phyloP scores from a whole-genome alignment of 768 basidiomycete genomes.

The Lactarius indigo region DNA sequence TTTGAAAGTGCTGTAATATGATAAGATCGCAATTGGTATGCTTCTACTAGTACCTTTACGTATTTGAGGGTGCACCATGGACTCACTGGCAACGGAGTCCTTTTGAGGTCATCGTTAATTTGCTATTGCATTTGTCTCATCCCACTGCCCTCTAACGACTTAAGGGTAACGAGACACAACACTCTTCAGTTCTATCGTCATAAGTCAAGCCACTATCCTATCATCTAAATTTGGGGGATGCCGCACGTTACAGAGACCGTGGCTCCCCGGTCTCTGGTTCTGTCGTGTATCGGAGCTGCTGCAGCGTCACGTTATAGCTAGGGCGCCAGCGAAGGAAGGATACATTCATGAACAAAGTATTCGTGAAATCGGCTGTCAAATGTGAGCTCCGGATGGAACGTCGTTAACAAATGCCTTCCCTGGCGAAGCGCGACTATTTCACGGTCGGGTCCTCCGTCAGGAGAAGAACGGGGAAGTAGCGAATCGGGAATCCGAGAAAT shows the following conservation, averaged over 20 bases:
- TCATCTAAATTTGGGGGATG: too few species aligned
- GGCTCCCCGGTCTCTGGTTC: background rate
- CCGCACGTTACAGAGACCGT: background rate
- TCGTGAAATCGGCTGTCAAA: conserved; percentile 87
- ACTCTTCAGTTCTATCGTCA: background rate
- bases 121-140: background rate
- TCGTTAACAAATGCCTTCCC: conserved; percentile 80
- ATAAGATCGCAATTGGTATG: too few species aligned
- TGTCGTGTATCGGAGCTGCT: background rate
- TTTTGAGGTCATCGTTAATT: background rate
- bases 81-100: background rate
- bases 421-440: conserved; percentile 83
- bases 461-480: conserved; percentile 42
- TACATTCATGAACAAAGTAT: conserved; percentile 79
- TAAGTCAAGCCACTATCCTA: background rate
- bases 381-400: conserved; percentile 93
- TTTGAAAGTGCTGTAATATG: background rate
- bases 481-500: conserved; percentile 64
- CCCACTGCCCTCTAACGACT: background rate
- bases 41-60: background rate
- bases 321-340: conserved; percentile 36
- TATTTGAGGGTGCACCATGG: background rate
- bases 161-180: background rate
- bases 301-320: background rate
- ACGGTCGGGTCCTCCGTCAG: conserved; percentile 46